Percentiles rank a stretch among this genome's conserved stretches.
These are phyloP conservation scores for Trifolium pratense DNA, from an alignment of 306 rosid genomes.

Conservation along the genomic window DNA sequence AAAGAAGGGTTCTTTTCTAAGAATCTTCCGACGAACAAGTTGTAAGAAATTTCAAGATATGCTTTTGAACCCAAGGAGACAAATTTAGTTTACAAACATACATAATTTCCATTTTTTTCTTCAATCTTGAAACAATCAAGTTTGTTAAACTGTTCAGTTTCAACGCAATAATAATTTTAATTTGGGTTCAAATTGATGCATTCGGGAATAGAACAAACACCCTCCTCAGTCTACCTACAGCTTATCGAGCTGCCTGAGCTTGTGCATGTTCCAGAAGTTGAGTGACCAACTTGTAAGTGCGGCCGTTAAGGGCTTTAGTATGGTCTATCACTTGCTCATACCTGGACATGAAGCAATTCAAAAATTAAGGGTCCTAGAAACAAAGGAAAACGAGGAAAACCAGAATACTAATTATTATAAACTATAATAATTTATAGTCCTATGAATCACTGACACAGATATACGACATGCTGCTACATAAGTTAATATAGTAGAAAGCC, in stretches of 20 bases:
- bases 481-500: no score
- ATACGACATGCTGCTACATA: no score
- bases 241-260: slow-evolving; percentile 65
- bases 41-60: no score
- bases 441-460: no score
- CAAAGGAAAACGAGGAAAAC: background rate
- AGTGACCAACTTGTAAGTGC: slow-evolving; percentile 76
- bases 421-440: background rate
- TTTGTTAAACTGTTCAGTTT: no score
- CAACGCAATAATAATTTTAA: no score
- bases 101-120: no score
- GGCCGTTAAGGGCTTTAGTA: slow-evolving; percentile 75
- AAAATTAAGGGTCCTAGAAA: background rate
- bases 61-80: no score
- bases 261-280: slow-evolving; percentile 75
- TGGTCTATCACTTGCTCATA: slow-evolving; percentile 92
- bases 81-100: no score
- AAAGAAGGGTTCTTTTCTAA: no score
- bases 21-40: no score
- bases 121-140: no score
- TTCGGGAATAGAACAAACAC: slow-evolving; percentile 3
- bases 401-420: slow-evolving; percentile 4
- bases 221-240: slow-evolving; percentile 28
- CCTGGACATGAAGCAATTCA: slow-evolving; percentile 48
- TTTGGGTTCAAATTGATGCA: slow-evolving; percentile 7